A percentile compares a stretch with the other conserved stretches of the same genome.
phyloP scores from a whole-genome alignment of 164 flowering plant species.

The Piper longum region DNA sequence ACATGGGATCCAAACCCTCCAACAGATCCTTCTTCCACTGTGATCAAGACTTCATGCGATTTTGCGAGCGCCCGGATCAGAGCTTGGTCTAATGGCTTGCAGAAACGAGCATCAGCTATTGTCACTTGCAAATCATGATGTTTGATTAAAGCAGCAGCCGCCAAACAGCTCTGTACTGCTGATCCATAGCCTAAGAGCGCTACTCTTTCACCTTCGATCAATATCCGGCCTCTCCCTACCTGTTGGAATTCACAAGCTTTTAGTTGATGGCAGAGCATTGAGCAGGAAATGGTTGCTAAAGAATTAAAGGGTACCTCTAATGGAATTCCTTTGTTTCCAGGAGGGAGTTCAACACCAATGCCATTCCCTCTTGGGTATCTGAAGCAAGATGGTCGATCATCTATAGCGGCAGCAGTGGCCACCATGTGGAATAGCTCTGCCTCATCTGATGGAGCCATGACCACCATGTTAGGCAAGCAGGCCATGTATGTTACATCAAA shows the following conservation, averaged over 20 bases:
- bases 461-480: constrained; percentile 98
- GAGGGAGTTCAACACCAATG: constrained; percentile 61
- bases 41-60: constrained; percentile 70
- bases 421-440: constrained; percentile 96
- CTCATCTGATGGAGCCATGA: constrained; percentile 98
- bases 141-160: constrained; percentile 53
- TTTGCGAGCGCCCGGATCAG: constrained; percentile 67
- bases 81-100: constrained; percentile 75
- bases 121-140: constrained; percentile 45
- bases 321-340: constrained; percentile 82
- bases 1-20: constrained; percentile 98
- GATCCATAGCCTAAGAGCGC: constrained; percentile 91
- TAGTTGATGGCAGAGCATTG: background rate
- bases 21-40: constrained; percentile 89
- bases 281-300: background rate
- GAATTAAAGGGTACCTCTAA: constrained; percentile 45
- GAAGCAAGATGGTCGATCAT: constrained; percentile 87
- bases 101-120: constrained; percentile 90
- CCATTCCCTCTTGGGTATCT: constrained; percentile 97
- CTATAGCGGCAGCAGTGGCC: constrained; percentile 91
- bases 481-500: constrained; percentile 95
- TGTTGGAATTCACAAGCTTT: background rate
- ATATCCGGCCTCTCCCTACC: constrained; percentile 71
- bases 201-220: constrained; percentile 81
- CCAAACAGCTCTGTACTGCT: constrained; percentile 82